phyloP scores from a whole-genome alignment of 352 stramenopile species.

The Pythium sp. region DNA sequence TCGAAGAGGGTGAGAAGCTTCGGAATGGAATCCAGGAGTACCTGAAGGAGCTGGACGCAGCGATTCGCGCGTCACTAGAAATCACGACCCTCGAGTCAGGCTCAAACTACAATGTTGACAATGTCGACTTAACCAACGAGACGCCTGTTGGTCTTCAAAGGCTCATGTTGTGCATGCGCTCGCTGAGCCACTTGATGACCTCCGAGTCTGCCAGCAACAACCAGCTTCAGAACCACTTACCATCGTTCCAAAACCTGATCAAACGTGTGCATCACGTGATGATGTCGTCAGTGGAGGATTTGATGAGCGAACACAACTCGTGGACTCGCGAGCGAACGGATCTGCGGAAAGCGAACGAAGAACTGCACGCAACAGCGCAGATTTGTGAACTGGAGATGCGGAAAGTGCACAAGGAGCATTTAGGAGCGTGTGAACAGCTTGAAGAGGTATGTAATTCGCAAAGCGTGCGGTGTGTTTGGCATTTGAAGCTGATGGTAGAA shows the following conservation, averaged over 20 bases:
- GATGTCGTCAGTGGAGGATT: background rate
- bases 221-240: background rate
- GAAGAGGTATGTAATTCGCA: conserved; percentile 1
- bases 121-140: background rate
- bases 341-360: conserved; percentile 24
- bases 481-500: background rate
- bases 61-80: conserved; percentile 15
- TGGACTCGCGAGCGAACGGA: conserved; percentile 40
- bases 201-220: background rate
- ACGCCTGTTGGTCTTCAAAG: background rate
- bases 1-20: conserved; percentile 16
- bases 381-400: conserved; percentile 39
- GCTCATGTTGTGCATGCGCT: background rate
- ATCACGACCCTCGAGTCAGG: conserved; percentile 10
- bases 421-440: background rate
- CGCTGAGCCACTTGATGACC: conserved; percentile 2
- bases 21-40: conserved; percentile 26
- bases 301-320: conserved; percentile 23
- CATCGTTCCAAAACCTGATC: conserved; percentile 7
- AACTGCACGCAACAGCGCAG: conserved; percentile 29
- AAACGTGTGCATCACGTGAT: conserved; percentile 1
- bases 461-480: background rate
- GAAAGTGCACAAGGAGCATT: conserved; percentile 27
- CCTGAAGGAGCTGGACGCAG: conserved; percentile 37
- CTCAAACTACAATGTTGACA: no score